Conservation (phyloP, 1,139 yeast genomes). For the Diutina pseudorugosa region DNA sequence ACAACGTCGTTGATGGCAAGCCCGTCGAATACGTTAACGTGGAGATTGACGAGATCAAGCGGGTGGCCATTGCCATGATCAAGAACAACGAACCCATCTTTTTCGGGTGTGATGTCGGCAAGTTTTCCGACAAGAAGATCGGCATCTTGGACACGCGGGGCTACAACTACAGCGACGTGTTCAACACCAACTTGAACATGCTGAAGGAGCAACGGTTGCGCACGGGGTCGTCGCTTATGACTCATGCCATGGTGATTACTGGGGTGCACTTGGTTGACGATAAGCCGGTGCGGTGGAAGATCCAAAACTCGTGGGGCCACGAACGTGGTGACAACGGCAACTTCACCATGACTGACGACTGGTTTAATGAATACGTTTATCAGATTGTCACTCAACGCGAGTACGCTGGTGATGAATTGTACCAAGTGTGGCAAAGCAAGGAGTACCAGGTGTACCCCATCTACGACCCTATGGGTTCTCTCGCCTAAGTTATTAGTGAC, state of each 20-base stretch:
- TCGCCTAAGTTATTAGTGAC: conserved; percentile 33
- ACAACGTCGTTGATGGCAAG: conserved; percentile 58
- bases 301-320: conserved; percentile 82
- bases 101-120: conserved; percentile 83
- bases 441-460: conserved; percentile 53
- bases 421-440: conserved; percentile 36
- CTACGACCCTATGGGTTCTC: conserved; percentile 83
- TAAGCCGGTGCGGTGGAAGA: conserved; percentile 61
- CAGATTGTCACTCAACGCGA: conserved; percentile 62
- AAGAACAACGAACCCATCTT: conserved; percentile 66
- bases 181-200: conserved; percentile 36
- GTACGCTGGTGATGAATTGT: conserved; percentile 31
- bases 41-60: conserved; percentile 43
- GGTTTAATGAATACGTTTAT: conserved; percentile 74
- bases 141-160: conserved; percentile 64
- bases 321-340: conserved; percentile 64
- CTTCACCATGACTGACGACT: conserved; percentile 71
- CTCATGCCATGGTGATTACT: conserved; percentile 77
- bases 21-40: conserved; percentile 60
- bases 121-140: conserved; percentile 40
- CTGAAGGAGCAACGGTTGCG: conserved; percentile 42
- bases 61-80: conserved; percentile 53
- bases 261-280: conserved; percentile 47
- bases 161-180: conserved; percentile 59
- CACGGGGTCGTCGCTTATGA: conserved; percentile 55